Evolutionary conservation across 306 rosid genomes (phyloP).

Genomic region (Citrullus colocynthis): DNA sequence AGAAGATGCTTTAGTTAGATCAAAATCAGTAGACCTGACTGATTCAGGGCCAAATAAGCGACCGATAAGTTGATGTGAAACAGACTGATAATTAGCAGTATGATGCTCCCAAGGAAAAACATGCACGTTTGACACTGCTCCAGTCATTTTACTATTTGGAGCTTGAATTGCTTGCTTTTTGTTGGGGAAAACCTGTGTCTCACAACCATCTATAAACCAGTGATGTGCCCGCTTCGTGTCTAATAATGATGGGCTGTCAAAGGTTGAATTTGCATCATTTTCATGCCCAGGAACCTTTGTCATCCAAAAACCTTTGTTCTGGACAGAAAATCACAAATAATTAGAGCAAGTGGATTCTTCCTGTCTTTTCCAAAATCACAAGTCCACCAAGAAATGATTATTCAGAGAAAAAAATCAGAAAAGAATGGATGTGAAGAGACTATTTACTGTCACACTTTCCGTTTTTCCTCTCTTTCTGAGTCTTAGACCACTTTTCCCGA

Average conservation of each 20-base stretch:
- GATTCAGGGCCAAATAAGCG: slow-evolving; percentile 53
- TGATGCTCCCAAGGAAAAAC: slow-evolving; percentile 57
- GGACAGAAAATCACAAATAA: slow-evolving; percentile 21
- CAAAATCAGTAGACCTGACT: slow-evolving; percentile 27
- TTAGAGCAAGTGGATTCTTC: neutral
- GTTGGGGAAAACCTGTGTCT: slow-evolving; percentile 46
- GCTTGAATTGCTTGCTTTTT: slow-evolving; percentile 60
- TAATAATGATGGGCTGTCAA: slow-evolving; percentile 39
- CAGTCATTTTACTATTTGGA: slow-evolving; percentile 42
- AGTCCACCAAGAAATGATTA: neutral
- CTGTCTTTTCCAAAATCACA: neutral
- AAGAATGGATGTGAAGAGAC: neutral
- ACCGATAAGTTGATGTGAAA: slow-evolving; percentile 41
- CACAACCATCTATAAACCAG: slow-evolving; percentile 61
- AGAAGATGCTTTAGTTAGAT: slow-evolving; percentile 37
- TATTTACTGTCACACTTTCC: neutral
- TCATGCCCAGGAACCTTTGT: slow-evolving; percentile 39
- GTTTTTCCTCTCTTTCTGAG: neutral
- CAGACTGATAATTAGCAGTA: slow-evolving; percentile 38
- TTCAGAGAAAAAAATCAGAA: neutral
- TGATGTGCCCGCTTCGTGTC: slow-evolving; percentile 63
- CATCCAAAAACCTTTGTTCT: slow-evolving; percentile 66
- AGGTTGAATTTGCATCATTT: slow-evolving; percentile 32
- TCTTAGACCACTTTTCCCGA: neutral
- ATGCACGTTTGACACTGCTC: slow-evolving; percentile 37